phyloP scores from a whole-genome alignment of 306 rosid species.

The Corylus avellana region DNA sequence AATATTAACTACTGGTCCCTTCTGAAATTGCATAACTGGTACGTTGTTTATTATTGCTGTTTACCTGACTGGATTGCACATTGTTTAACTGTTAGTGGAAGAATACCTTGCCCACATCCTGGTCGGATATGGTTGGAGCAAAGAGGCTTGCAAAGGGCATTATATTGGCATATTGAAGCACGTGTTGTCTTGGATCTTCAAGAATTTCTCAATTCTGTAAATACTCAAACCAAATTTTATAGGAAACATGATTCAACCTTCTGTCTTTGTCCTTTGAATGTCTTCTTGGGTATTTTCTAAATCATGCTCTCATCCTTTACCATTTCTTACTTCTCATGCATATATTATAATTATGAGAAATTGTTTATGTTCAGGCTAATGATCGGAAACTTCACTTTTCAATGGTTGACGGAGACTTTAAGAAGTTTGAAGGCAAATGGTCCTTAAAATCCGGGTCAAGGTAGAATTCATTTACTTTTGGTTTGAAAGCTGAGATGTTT shows the following conservation, averaged over 20 bases:
- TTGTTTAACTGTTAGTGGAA: conserved; percentile 48
- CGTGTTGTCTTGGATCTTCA: conserved; percentile 95
- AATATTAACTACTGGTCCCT: background rate
- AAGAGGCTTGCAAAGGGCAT: conserved; percentile 86
- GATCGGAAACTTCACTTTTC: conserved; percentile 86
- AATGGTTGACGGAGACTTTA: conserved; percentile 98
- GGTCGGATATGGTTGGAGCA: conserved; percentile 94
- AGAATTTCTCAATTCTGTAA: conserved; percentile 66
- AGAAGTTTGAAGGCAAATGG: conserved; percentile 98
- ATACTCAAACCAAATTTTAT: conserved; percentile 21
- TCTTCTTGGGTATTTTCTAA: background rate
- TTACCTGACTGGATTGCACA: background rate
- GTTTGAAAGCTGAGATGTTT: conserved; percentile 21
- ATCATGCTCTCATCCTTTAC: background rate
- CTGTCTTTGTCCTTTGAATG: no score
- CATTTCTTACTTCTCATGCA: conserved; percentile 10
- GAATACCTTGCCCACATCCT: conserved; percentile 86
- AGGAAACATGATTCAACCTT: conserved; percentile 1
- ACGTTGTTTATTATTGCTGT: background rate
- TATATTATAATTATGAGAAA: background rate
- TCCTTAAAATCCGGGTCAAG: conserved; percentile 73
- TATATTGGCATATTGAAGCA: conserved; percentile 99
- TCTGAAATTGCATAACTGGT: background rate
- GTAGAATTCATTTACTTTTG: conserved; percentile 36
- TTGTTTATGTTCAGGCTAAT: conserved; percentile 53